phyloP scores from a whole-genome alignment of 2,329 filamentous ascomycete species.

The Claviceps quebecensis region DNA sequence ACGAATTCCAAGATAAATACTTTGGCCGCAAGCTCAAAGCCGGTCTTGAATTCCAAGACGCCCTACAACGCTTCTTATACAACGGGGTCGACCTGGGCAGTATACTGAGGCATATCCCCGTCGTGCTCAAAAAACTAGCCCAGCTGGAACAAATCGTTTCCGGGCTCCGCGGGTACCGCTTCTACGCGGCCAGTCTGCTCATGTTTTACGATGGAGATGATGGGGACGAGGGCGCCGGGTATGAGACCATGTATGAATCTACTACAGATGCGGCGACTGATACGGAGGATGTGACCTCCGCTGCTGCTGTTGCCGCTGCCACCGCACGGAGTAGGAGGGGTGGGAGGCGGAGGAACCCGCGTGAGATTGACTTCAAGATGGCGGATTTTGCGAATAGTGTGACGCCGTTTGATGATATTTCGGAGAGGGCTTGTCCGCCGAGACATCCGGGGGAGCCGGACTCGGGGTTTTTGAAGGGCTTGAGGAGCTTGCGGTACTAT shows the following conservation, averaged over 20 bases:
- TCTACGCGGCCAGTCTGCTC: constrained; percentile 87
- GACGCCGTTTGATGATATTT: constrained; percentile 63
- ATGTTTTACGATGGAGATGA: constrained; percentile 91
- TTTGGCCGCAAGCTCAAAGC: constrained; percentile 80
- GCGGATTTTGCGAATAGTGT: constrained; percentile 98
- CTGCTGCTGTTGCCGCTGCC: too few species aligned
- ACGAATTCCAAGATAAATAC: constrained; percentile 97
- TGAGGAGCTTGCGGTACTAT: constrained; percentile 66
- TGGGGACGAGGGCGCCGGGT: constrained; percentile 27
- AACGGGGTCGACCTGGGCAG: constrained; percentile 72
- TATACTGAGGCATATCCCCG: constrained; percentile 74
- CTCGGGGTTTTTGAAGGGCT: constrained; percentile 73
- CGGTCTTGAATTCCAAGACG: constrained; percentile 76
- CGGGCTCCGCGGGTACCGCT: constrained; percentile 69
- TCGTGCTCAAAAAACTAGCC: constrained; percentile 70
- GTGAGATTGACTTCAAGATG: constrained; percentile 82
- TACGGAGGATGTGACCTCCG: constrained; percentile 33
- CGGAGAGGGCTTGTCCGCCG: constrained; percentile 60
- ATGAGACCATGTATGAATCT: constrained; percentile 41
- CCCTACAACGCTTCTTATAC: constrained; percentile 78
- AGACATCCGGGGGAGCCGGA: constrained; percentile 69
- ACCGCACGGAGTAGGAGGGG: too few species aligned
- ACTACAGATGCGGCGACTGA: constrained; percentile 45
- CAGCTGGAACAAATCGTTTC: constrained; percentile 73
- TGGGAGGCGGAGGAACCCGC: constrained; percentile 29